A percentile compares a stretch with the other conserved stretches of the same genome.
Conservation (phyloP, 1,284 basidiomycete genomes). For the Naganishia sp. region DNA sequence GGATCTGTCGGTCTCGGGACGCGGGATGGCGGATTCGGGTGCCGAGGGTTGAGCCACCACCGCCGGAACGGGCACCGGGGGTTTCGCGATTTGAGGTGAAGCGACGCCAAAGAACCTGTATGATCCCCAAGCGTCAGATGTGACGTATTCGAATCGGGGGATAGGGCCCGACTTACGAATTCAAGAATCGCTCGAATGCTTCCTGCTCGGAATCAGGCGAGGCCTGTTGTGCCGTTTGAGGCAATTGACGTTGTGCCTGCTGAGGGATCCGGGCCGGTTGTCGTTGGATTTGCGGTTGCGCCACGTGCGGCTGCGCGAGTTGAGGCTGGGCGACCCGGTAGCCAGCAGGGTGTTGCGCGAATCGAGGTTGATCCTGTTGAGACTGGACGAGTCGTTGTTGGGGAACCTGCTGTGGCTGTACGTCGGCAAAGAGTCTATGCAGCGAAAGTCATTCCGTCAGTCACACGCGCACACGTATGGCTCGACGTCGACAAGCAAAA, state of each 20-base stretch:
- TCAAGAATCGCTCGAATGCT: slow-evolving; percentile 19
- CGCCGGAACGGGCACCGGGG: background rate
- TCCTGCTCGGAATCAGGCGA: slow-evolving; percentile 1
- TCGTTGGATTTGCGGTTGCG: slow-evolving; percentile 5
- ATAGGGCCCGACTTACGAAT: background rate
- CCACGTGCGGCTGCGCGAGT: background rate
- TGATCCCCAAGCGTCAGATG: background rate
- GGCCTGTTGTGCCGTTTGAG: background rate
- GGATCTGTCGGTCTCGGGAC: background rate
- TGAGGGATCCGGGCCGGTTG: background rate
- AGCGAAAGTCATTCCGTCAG: background rate
- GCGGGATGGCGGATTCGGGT: background rate
- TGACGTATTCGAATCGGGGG: background rate
- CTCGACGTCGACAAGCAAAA: background rate
- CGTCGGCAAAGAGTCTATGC: slow-evolving; percentile 10
- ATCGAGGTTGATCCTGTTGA: background rate
- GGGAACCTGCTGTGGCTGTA: background rate
- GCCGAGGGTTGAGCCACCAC: background rate
- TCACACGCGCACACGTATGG: background rate
- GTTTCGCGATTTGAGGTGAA: background rate
- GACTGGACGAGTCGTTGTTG: background rate
- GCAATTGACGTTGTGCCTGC: background rate
- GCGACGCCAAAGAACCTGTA: slow-evolving; percentile 20
- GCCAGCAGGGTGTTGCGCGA: background rate
- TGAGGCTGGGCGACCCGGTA: background rate